These are phyloP conservation scores for Pseudogymnoascus sp. DNA, from an alignment of 2,329 filamentous ascomycete genomes.

Conservation along the genomic window DNA sequence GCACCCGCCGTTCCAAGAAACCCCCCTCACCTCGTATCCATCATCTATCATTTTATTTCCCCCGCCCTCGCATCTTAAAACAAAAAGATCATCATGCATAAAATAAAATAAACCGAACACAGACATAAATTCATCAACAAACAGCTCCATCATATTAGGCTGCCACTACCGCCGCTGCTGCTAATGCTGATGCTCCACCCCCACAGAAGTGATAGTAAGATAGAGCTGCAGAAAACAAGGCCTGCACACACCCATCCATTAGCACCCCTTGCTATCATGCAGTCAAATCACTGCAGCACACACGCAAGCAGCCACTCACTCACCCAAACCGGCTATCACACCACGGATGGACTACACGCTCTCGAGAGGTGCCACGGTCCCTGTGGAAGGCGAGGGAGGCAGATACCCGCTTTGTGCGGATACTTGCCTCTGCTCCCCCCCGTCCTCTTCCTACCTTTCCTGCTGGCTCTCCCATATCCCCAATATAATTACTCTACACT, in stretches of 20 bases:
- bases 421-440: not conserved
- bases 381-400: not conserved
- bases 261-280: not conserved
- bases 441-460: not conserved
- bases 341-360: not conserved
- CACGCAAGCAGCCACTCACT: not conserved
- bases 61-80: not conserved
- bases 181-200: not conserved
- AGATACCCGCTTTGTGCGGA: not conserved
- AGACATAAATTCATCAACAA: not conserved
- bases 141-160: not conserved
- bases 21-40: not conserved
- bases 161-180: no score
- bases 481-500: no score
- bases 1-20: not conserved
- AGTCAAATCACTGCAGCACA: not conserved
- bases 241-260: not conserved
- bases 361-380: constrained; percentile 8
- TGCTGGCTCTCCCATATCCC: no score
- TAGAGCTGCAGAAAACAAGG: not conserved
- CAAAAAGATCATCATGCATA: not conserved
- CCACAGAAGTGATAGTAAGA: not conserved
- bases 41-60: not conserved
- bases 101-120: not conserved
- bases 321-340: not conserved